Percentiles rank a stretch among this genome's conserved stretches.
phyloP scores from a whole-genome alignment of 1,284 basidiomycete species.

The Malassezia pachydermatis region DNA sequence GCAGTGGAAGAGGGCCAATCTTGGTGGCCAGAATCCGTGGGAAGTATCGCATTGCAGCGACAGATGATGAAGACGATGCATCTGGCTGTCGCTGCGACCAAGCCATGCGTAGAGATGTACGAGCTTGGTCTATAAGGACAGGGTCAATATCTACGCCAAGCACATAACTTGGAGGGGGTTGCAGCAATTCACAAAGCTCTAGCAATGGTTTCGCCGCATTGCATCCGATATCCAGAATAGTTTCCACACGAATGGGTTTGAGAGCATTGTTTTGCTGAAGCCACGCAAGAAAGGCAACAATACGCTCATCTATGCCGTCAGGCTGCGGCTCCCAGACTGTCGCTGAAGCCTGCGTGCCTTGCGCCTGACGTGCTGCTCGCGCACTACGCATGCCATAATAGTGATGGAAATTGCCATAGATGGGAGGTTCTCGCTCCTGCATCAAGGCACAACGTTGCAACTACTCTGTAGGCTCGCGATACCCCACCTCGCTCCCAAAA shows the following conservation, averaged over 20 bases:
- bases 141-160: constrained; percentile 17
- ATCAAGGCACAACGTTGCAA: no score
- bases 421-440: no score
- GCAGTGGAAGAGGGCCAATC: constrained; percentile 1
- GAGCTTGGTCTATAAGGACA: constrained; percentile 3
- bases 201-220: constrained; percentile 19
- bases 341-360: neutral
- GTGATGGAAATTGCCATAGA: constrained; percentile 15
- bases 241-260: neutral
- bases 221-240: constrained; percentile 17
- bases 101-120: constrained; percentile 7
- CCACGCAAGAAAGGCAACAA: constrained; percentile 7
- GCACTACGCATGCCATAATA: constrained; percentile 19
- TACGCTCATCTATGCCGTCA: constrained; percentile 6
- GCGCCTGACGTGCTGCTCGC: neutral
- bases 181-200: constrained; percentile 12
- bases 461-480: no score
- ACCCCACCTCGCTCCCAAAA: no score
- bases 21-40: constrained; percentile 4
- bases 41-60: constrained; percentile 10
- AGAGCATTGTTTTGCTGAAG: neutral
- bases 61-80: neutral
- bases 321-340: neutral
- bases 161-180: constrained; percentile 2
- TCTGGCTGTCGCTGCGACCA: constrained; percentile 13